These are phyloP conservation scores for Xylariaceae sp. DNA, from an alignment of 2,329 filamentous ascomycete genomes.

Conservation along the genomic window DNA sequence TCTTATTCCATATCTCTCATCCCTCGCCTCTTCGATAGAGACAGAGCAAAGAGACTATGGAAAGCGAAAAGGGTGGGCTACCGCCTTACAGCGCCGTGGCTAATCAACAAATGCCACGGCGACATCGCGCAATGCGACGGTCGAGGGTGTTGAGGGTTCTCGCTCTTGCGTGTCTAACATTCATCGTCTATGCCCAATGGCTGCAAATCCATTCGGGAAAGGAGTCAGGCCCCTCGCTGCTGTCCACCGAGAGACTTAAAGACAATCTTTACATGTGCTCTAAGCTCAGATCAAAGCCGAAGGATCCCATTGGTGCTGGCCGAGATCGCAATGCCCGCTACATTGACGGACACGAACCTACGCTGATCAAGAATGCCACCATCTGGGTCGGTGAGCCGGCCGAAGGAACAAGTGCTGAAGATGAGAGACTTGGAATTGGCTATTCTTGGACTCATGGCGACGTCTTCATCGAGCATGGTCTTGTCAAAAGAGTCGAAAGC, in stretches of 20 bases:
- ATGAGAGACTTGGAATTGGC: conserved; percentile 53
- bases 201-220: conserved; percentile 33
- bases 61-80: conserved; percentile 39
- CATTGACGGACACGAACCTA: conserved; percentile 52
- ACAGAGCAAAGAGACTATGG: conserved; percentile 21
- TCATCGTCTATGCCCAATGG: conserved; percentile 49
- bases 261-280: conserved; percentile 52
- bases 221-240: conserved; percentile 20
- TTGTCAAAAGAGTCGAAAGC: conserved; percentile 50
- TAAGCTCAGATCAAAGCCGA: conserved; percentile 48
- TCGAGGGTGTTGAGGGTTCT: conserved; percentile 41
- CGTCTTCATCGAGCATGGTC: conserved; percentile 54
- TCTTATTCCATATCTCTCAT: background rate
- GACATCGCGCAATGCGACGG: conserved; percentile 36
- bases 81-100: conserved; percentile 41
- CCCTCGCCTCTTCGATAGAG: background rate
- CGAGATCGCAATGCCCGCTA: conserved; percentile 58
- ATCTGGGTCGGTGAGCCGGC: conserved; percentile 61
- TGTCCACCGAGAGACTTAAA: conserved; percentile 50
- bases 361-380: conserved; percentile 61
- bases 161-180: conserved; percentile 43
- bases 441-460: conserved; percentile 58
- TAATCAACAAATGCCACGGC: conserved; percentile 23
- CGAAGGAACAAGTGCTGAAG: conserved; percentile 46
- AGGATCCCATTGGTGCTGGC: conserved; percentile 50